Conservation (phyloP, 148 eudicot genomes). For the Silene latifolia region DNA sequence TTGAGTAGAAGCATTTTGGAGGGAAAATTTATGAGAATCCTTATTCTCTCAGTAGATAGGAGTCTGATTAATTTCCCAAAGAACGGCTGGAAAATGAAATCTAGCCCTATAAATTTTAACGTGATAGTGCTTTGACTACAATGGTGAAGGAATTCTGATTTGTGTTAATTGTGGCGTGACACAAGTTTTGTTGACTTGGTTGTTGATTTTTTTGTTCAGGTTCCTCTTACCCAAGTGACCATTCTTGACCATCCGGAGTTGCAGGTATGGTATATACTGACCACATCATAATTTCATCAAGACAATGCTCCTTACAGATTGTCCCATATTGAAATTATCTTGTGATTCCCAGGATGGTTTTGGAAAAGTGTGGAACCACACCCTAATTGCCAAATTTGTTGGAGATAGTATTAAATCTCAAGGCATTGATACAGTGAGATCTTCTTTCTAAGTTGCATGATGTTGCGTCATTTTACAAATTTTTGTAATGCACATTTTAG, state of each 20-base stretch:
- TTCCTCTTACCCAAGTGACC: slow-evolving; percentile 63
- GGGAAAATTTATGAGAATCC: too few relatives aligned
- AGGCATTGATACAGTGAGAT: slow-evolving; percentile 61
- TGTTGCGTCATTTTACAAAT: background rate
- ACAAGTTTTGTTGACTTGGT: background rate
- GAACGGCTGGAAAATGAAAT: background rate
- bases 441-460: slow-evolving; percentile 8
- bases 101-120: too few relatives aligned
- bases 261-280: slow-evolving; percentile 39
- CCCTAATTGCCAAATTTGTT: slow-evolving; percentile 49
- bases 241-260: slow-evolving; percentile 69
- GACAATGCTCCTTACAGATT: slow-evolving; percentile 3
- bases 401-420: slow-evolving; percentile 46
- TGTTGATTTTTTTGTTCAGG: slow-evolving; percentile 36
- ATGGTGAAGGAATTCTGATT: background rate
- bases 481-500: too few relatives aligned
- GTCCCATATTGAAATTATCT: background rate
- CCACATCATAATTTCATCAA: background rate
- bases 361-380: slow-evolving; percentile 62
- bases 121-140: background rate
- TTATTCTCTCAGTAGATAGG: too few relatives aligned
- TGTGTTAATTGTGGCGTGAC: slow-evolving; percentile 1
- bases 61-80: background rate
- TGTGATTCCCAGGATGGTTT: slow-evolving; percentile 64
- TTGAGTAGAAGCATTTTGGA: too few relatives aligned